phyloP scores from a whole-genome alignment of 345 rosid species.

The Cardiospermum halicacabum region DNA sequence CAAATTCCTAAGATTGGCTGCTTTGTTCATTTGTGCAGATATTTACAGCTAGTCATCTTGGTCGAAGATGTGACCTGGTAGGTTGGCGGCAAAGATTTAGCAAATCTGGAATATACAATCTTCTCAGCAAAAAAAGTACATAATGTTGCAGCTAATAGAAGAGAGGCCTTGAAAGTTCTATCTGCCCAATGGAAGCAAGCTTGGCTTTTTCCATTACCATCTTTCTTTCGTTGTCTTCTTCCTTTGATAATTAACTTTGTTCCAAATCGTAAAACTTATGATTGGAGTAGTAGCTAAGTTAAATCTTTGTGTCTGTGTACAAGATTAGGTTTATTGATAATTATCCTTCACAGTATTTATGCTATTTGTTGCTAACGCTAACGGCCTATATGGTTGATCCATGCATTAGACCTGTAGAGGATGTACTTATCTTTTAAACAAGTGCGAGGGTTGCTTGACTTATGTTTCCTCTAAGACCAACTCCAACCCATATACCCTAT shows the following conservation, averaged over 20 bases:
- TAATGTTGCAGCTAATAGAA: slow-evolving; percentile 17
- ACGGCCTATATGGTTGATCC: too few relatives aligned
- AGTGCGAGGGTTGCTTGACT: too few relatives aligned
- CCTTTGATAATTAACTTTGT: slow-evolving; percentile 17
- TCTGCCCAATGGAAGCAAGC: slow-evolving; percentile 19
- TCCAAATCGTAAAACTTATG: slow-evolving; percentile 9
- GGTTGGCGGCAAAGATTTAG: slow-evolving; percentile 7
- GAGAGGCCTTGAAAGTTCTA: slow-evolving; percentile 9
- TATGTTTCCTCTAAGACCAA: too few relatives aligned
- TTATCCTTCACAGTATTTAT: not conserved
- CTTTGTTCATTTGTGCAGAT: slow-evolving; percentile 20
- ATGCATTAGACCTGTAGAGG: too few relatives aligned
- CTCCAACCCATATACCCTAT: too few relatives aligned
- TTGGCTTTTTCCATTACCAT: not conserved
- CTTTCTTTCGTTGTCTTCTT: not conserved
- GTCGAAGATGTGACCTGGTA: slow-evolving; percentile 14
- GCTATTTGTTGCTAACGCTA: not conserved
- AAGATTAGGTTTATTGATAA: slow-evolving; percentile 16
- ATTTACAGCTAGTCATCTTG: slow-evolving; percentile 26
- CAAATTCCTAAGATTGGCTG: not conserved
- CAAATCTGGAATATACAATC: slow-evolving; percentile 18
- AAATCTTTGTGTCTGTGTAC: slow-evolving; percentile 10
- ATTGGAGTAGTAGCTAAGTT: slow-evolving; percentile 9
- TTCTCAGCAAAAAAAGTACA: slow-evolving; percentile 20
- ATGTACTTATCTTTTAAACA: too few relatives aligned